Conservation (phyloP, 2,329 filamentous ascomycete species). For the Claviceps sp. region DNA sequence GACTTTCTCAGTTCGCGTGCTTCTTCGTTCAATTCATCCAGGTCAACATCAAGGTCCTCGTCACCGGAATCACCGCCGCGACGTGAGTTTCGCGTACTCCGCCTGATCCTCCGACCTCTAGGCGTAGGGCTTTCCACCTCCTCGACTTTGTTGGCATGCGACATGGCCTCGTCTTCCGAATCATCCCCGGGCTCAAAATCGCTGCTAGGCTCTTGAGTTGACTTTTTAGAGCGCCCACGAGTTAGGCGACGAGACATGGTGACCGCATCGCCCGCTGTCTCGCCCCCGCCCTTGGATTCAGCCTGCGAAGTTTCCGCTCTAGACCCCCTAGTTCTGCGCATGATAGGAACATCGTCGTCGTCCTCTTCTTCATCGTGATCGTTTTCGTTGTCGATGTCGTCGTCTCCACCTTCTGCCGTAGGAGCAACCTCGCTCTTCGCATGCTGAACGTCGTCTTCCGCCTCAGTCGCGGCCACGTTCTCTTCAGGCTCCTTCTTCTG, state of each 20-base stretch:
- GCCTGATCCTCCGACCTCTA: constrained; percentile 30
- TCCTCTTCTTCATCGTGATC: constrained; percentile 27
- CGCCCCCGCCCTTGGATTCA: constrained; percentile 15
- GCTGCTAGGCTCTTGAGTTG: constrained; percentile 40
- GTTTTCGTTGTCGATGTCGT: constrained; percentile 33
- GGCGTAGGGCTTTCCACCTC: constrained; percentile 36
- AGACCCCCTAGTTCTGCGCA: constrained; percentile 29
- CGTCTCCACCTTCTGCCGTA: constrained; percentile 7
- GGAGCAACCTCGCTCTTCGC: constrained; percentile 15
- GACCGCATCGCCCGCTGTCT: constrained; percentile 17
- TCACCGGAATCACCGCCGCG: constrained; percentile 39
- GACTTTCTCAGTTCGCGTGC: constrained; percentile 46
- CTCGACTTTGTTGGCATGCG: constrained; percentile 27
- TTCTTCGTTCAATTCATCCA: constrained; percentile 53
- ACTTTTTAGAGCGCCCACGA: constrained; percentile 30
- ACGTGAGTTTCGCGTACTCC: constrained; percentile 31
- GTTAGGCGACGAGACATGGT: constrained; percentile 31
- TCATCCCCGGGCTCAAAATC: constrained; percentile 49
- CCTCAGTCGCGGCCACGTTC: constrained; percentile 14
- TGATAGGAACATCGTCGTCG: constrained; percentile 35
- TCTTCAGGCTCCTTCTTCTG: constrained; percentile 16
- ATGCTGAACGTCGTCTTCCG: constrained; percentile 12
- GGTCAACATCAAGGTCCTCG: constrained; percentile 45
- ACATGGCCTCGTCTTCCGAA: constrained; percentile 39
- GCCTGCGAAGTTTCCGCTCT: constrained; percentile 19